Evolutionary conservation across 2,329 filamentous ascomycete genomes (phyloP).

Genomic region (Balansia obtecta): DNA sequence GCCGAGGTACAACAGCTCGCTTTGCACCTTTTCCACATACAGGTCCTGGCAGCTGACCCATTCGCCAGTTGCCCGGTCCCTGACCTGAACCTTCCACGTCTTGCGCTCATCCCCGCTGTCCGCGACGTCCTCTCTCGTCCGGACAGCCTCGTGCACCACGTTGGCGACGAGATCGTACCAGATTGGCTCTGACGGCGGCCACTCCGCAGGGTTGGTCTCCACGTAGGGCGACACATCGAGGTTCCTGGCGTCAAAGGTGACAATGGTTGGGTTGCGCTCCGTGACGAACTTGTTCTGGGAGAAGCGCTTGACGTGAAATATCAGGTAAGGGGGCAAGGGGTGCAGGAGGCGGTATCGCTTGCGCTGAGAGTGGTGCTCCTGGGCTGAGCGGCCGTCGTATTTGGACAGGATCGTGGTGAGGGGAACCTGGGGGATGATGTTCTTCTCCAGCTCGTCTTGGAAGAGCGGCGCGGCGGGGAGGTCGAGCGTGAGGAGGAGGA

Average conservation of each 20-base stretch:
- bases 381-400: slow-evolving; percentile 78
- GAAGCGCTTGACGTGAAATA: slow-evolving; percentile 96
- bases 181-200: slow-evolving; percentile 68
- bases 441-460: slow-evolving; percentile 86
- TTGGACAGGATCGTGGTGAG: slow-evolving; percentile 75
- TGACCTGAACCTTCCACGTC: slow-evolving; percentile 87
- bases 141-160: slow-evolving; percentile 75
- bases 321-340: slow-evolving; percentile 78
- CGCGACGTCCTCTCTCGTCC: slow-evolving; percentile 70
- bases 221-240: slow-evolving; percentile 87
- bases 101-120: slow-evolving; percentile 79
- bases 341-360: slow-evolving; percentile 83
- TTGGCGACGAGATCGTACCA: slow-evolving; percentile 95
- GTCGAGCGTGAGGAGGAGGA: slow-evolving; percentile 86
- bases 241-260: slow-evolving; percentile 76
- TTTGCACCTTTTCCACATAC: slow-evolving; percentile 80
- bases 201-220: slow-evolving; percentile 65
- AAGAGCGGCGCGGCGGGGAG: slow-evolving; percentile 86
- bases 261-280: slow-evolving; percentile 94
- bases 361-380: slow-evolving; percentile 80
- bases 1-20: slow-evolving; percentile 79
- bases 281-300: slow-evolving; percentile 91
- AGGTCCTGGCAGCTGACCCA: slow-evolving; percentile 94
- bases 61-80: slow-evolving; percentile 67
- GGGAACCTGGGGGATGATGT: slow-evolving; percentile 90